Base-by-base conservation (phyloP, 2,329 filamentous ascomycete species). In the Arachnomyces sp. region DNA sequence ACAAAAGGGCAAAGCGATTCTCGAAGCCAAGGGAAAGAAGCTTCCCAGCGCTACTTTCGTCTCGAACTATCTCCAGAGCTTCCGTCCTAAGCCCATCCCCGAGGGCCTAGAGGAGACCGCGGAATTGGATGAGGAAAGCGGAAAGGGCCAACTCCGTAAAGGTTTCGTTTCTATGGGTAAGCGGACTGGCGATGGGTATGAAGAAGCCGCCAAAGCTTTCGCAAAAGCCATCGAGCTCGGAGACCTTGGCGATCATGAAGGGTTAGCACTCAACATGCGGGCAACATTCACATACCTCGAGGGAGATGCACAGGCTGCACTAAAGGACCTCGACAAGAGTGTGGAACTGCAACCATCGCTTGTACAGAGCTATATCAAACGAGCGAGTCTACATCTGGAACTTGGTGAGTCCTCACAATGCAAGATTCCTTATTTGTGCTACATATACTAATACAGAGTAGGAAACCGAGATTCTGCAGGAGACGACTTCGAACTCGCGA, bases 281-380 rank as follows among this genome's bases (percentile, higher is more conserved):
- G 92, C 90, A 45, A 98, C 92, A 28, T 96, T 96, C 73, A 82
- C 83, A 60, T 96, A 94, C 60, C 76, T 98, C 46, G 81, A 84
- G 51, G 92, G 92, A 43, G 87, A 95, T 62, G 89, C 90, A 53
- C 75, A 84, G 39, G 77, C 82, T 46, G 92, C 92, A 3, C 73
- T 95, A 50, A 69, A 74, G 31, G 92, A 96, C 60, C 77, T 98
- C 57, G 86, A 88, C 64, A 92, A 86, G 78, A 94, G 87, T 63
- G 84, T 96, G 44, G 86, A 95, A 65, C 72, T 96, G 34, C 83
- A 96, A 56, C 85, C 87, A 11, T 73, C 78, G 7, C 74, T 96
- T 69, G 93, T 88, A 6, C 92, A 98, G 70, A 95, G 86, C 71
- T 96, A 93, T 65, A 95, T 98, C 71, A 98, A 98, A 76, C 84